phyloP scores from a whole-genome alignment of 108 stramenopile genomes.

The Hondaea fermentalgiana region DNA sequence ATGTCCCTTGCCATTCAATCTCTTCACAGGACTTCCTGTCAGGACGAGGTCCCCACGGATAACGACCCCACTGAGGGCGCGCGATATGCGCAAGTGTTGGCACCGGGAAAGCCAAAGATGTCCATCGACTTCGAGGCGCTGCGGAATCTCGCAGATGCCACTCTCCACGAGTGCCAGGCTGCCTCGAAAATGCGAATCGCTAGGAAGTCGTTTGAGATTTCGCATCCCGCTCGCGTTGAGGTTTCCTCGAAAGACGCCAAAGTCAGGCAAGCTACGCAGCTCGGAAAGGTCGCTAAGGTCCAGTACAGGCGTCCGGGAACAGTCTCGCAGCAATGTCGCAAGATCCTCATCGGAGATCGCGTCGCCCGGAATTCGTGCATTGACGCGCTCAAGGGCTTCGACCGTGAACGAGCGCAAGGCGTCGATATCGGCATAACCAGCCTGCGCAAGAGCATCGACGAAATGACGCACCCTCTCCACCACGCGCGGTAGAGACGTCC shows the following conservation, averaged over 20 bases:
- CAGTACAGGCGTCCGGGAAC: background rate
- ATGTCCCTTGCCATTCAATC: background rate
- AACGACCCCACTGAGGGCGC: background rate
- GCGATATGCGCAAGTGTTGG: background rate
- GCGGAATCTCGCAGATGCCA: background rate
- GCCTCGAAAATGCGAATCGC: background rate
- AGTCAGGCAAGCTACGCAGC: background rate
- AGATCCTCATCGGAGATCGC: background rate
- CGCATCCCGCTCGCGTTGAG: background rate
- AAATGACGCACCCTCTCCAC: background rate
- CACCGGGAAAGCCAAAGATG: background rate
- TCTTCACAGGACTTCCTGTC: background rate
- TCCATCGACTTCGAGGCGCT: background rate
- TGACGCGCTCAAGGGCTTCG: background rate
- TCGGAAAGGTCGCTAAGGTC: background rate
- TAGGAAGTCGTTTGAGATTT: background rate
- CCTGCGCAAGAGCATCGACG: background rate
- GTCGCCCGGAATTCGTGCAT: background rate
- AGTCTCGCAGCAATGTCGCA: background rate
- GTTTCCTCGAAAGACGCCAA: background rate
- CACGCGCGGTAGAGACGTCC: background rate
- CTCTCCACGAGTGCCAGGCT: background rate
- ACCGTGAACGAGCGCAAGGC: background rate
- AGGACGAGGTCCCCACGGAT: background rate
- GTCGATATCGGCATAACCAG: background rate